Evolutionary conservation across 768 basidiomycete species (phyloP).

Genomic region (Strobilomyces echinocephalus): DNA sequence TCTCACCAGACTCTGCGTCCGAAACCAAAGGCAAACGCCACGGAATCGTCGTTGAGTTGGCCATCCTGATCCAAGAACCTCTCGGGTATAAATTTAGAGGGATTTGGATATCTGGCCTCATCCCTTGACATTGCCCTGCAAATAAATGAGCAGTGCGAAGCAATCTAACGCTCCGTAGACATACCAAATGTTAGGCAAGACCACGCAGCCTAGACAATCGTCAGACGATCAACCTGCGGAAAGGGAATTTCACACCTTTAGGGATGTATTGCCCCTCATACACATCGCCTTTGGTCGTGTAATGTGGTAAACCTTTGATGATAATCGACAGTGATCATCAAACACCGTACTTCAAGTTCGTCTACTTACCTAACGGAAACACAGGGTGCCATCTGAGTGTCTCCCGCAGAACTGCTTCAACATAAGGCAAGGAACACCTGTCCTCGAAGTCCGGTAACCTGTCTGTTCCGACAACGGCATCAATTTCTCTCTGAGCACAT

Average conservation of each 20-base stretch:
- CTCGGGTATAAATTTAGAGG: conserved; percentile 26
- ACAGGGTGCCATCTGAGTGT: conserved; percentile 33
- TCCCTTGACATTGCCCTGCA: conserved; percentile 28
- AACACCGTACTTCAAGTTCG: background rate
- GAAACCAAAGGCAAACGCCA: conserved; percentile 26
- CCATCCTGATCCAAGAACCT: conserved; percentile 25
- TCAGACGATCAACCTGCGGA: conserved; percentile 9
- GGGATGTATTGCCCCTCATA: conserved; percentile 26
- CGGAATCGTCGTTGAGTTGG: conserved; percentile 20
- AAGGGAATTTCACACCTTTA: conserved; percentile 15
- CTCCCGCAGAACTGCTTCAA: conserved; percentile 33
- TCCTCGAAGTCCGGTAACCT: conserved; percentile 29
- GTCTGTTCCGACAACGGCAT: conserved; percentile 26
- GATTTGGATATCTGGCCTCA: conserved; percentile 23
- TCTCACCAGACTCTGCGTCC: conserved; percentile 28
- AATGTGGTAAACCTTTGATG: conserved; percentile 26
- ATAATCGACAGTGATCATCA: background rate
- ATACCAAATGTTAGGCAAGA: conserved; percentile 30
- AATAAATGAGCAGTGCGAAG: conserved; percentile 4
- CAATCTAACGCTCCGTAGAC: background rate
- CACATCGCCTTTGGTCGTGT: conserved; percentile 22
- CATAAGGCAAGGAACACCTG: conserved; percentile 26
- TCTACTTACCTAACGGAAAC: conserved; percentile 26
- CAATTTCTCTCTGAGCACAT: conserved; percentile 32
- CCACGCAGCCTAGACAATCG: conserved; percentile 22